Base-by-base conservation (phyloP, 208 protist species). In the Crithidia expoeki region DNA sequence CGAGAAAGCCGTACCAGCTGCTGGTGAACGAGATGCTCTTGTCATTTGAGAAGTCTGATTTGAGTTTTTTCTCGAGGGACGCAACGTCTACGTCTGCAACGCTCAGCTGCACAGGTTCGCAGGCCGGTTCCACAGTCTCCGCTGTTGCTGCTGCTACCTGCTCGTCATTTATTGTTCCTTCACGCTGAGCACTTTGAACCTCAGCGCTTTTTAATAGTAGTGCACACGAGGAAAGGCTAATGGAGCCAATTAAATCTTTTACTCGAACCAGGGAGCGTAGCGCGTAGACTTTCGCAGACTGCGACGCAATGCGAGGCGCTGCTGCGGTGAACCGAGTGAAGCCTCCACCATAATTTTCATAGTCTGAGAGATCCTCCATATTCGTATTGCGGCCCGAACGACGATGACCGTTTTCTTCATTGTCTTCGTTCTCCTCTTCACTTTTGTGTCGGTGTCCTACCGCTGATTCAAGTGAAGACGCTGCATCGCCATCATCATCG, bases 1-100 rank as follows among this genome's bases (percentile, higher is more conserved):
- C 75, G 7, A 84, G 59, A 52, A 64, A 76, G 66, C 82, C 56
- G 44, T 84, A 86, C 82, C 59, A 84, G 34, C 38, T 70, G 62
- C 47, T 63, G 14, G 9, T 34, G 52, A 68, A 73, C n/a, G 40
- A 21, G 33, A 11, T 36, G 36, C 33, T 32, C n/a, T 9, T 4
- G 27, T 70, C 51, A 19, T 44, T 36, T 9, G 46, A 52, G 38
- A 46, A 44, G 34, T 65, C 64, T 10, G 50, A 34, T 52, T 66
- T 66, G 19, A 77, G 57, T 17, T 55, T 40, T 23, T 58, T 38
- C 16, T 40, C 28, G 9, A 77, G 33, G 19, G 55, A 25, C 0
- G 25, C 36, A 9, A 28, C 17, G 46, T 67, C 58, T 32, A 77
- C 64, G 42, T 71, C 57, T 6, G 46, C 40, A 1, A 36, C 14